Evolutionary conservation across 495 filamentous ascomycete species (phyloP).

Genomic region (Neurospora intermedia): DNA sequence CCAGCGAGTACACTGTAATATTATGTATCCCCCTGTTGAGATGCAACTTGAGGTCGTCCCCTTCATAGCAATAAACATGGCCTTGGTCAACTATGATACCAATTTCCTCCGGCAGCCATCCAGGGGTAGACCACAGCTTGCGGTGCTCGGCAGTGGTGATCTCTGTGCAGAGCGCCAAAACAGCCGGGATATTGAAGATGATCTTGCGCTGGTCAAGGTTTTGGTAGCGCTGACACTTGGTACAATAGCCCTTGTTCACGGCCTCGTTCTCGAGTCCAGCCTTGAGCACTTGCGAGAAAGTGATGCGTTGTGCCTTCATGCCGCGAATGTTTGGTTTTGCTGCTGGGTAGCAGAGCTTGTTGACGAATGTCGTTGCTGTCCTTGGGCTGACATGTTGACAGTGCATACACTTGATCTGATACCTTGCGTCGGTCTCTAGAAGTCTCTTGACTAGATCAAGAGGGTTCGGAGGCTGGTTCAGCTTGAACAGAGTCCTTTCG

Average conservation of each 20-base stretch:
- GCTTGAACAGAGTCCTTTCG: conserved; percentile 15
- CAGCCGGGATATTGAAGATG: conserved; percentile 65
- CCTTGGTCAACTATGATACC: conserved; percentile 73
- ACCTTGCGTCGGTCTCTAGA: conserved; percentile 31
- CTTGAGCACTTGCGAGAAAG: conserved; percentile 76
- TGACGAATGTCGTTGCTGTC: conserved; percentile 58
- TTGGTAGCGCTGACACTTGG: conserved; percentile 76
- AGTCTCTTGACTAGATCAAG: conserved; percentile 17
- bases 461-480: conserved; percentile 6
- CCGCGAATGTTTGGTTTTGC: conserved; percentile 35
- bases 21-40: conserved; percentile 50
- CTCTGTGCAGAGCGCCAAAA: conserved; percentile 76
- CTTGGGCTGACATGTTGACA: conserved; percentile 70
- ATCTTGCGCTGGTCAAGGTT: conserved; percentile 67
- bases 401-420: conserved; percentile 65
- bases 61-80: conserved; percentile 83
- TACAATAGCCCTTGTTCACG: conserved; percentile 80
- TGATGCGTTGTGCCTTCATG: conserved; percentile 40
- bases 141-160: conserved; percentile 59
- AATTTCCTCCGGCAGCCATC: conserved; percentile 87
- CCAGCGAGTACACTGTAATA: conserved; percentile 78
- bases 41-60: conserved; percentile 67
- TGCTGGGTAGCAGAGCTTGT: conserved; percentile 64
- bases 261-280: conserved; percentile 78
- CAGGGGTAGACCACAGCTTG: conserved; percentile 73